Evolutionary conservation across 352 stramenopile genomes (phyloP).

Genomic region (Globisporangium spiculum): DNA sequence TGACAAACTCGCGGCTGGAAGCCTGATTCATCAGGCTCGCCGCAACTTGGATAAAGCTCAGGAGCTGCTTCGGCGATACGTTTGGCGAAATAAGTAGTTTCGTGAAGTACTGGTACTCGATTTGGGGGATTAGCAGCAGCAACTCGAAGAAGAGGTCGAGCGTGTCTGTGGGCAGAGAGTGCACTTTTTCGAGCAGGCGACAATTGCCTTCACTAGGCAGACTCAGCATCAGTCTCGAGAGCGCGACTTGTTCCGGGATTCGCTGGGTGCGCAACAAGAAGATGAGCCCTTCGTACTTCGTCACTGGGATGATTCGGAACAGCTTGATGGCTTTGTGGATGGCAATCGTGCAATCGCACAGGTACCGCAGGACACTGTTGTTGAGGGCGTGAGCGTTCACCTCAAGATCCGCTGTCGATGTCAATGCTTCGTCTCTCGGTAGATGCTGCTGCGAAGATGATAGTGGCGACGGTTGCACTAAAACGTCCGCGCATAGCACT

Average conservation of each 20-base stretch:
- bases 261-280: constrained; percentile 55
- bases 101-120: constrained; percentile 52
- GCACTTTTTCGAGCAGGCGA: constrained; percentile 45
- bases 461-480: neutral
- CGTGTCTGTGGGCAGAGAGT: constrained; percentile 29
- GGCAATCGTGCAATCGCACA: constrained; percentile 37
- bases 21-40: constrained; percentile 74
- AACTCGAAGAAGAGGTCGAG: constrained; percentile 69
- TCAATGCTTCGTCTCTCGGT: neutral
- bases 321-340: constrained; percentile 53
- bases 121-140: constrained; percentile 55
- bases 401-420: neutral
- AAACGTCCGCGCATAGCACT: constrained; percentile 31
- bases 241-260: constrained; percentile 47
- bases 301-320: constrained; percentile 31
- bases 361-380: constrained; percentile 35
- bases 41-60: constrained; percentile 45
- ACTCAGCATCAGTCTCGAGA: constrained; percentile 62
- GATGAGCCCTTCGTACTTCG: constrained; percentile 34
- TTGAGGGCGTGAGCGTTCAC: constrained; percentile 14
- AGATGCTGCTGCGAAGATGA: neutral
- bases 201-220: constrained; percentile 43
- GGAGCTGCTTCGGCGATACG: constrained; percentile 35
- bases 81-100: constrained; percentile 52
- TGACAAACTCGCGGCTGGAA: constrained; percentile 57